Base-by-base conservation (phyloP, 306 rosid genomes). In the Cucumis sativus region DNA sequence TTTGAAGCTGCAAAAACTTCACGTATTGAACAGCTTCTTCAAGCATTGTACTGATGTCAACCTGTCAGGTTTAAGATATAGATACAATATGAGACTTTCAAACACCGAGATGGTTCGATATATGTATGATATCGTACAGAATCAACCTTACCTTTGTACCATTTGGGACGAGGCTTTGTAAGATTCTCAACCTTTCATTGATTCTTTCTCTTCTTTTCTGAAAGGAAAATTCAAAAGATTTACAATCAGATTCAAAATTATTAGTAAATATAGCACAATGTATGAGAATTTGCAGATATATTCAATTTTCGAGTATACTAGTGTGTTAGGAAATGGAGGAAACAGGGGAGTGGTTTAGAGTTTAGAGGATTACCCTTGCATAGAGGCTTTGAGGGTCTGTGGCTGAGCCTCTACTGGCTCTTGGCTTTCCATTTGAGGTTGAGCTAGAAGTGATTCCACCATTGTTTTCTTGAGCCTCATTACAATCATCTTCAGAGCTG, bases 41-140 rank as follows among this genome's bases (percentile, higher is more conserved):
- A 67, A 96, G 97, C 98, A 92, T 92, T 77, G 98, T 96, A 88
- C 98, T 92, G 65, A 92, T 91, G 80, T 92, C 99, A 75, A 95
- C 97, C 97, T 94, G 84, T 16, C 45, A 86, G 67, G 78, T 67
- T 69, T 69, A 79, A 28, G 40, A 70, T 69, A 47, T 49, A 7
- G 18, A 47, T 45, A 8, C 37, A 23, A n/a, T 47, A 61, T 51
- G 76, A 72, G 59, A 72, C 60, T 72, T 21, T 33, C 5, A 71
- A 70, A 35, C 25, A 72, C 23, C 7, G 20, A 17, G 28, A 30
- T 71, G 49, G 8, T 28, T 72, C 7, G 61, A 15, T 30, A 14
- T 49, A 14, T 54, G 16, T 30, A 28, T 76, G 41, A 16, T 33
- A 4, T 40, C 79, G 16, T 37, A 67, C 21, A 30, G 14, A 25